Conservation (phyloP, 2,329 filamentous ascomycete species). For the Dryadomyces quercus-mongolicae region DNA sequence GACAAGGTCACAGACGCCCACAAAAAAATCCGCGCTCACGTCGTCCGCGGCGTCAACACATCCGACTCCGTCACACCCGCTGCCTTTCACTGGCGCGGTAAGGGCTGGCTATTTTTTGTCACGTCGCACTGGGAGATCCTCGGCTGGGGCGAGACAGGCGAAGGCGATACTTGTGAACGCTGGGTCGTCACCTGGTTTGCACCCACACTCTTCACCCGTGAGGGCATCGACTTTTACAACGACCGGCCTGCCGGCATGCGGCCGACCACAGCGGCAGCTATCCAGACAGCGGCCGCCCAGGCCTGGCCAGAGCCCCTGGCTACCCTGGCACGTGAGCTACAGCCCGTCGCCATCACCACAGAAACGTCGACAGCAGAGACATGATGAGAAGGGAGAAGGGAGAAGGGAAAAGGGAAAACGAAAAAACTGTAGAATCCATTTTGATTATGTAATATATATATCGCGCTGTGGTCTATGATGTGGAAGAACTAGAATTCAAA, state of each 20-base stretch:
- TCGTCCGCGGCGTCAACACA: conserved; percentile 54
- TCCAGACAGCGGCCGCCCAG: conserved; percentile 4
- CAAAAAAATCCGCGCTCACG: conserved; percentile 43
- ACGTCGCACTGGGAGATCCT: conserved; percentile 71
- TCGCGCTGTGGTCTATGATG: conserved; percentile 8
- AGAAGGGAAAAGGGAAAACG: no score
- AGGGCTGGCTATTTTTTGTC: conserved; percentile 60
- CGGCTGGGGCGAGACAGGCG: conserved; percentile 51
- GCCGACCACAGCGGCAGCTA: conserved; percentile 28
- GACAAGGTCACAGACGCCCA: conserved; percentile 14
- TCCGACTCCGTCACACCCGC: conserved; percentile 15
- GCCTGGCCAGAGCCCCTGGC: conserved; percentile 41
- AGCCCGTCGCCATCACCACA: conserved; percentile 36
- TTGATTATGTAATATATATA: not conserved
- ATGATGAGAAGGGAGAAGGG: conserved; percentile 37
- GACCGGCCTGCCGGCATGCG: conserved; percentile 48
- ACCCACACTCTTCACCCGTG: conserved; percentile 70
- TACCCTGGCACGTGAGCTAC: conserved; percentile 36
- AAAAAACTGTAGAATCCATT: conserved; percentile 13
- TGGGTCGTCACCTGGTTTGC: conserved; percentile 82
- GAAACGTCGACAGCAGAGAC: no score
- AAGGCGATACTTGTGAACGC: conserved; percentile 27
- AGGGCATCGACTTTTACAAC: conserved; percentile 69
- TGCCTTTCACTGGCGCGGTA: conserved; percentile 68
- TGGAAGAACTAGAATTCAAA: conserved; percentile 7